Percentiles rank a stretch among this genome's conserved stretches.
These are phyloP conservation scores for Ceratobasidium sp. DNA, from an alignment of 1,284 basidiomycete genomes.

Conservation along the genomic window DNA sequence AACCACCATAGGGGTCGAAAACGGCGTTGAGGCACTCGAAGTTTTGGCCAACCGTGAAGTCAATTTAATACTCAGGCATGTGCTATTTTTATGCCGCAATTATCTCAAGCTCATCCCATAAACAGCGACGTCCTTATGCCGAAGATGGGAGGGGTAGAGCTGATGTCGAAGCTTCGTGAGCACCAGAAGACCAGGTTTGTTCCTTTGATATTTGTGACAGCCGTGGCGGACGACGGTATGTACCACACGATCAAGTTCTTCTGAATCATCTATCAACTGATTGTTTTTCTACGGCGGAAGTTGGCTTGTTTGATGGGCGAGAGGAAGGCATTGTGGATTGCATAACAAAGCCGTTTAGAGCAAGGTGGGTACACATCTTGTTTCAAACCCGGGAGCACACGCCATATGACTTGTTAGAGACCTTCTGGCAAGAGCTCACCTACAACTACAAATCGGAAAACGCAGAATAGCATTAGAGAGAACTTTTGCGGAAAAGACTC, in stretches of 20 bases:
- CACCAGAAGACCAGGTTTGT: conserved; percentile 40
- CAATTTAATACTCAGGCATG: conserved; percentile 22
- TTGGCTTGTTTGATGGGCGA: neutral
- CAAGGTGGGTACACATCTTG: conserved; percentile 33
- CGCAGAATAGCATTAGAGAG: conserved; percentile 46
- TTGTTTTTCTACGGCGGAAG: no score
- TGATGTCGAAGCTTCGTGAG: neutral
- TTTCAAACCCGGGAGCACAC: neutral
- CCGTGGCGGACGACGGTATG: conserved; percentile 24
- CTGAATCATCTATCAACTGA: no score
- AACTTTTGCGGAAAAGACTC: conserved; percentile 49
- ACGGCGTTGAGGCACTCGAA: conserved; percentile 23
- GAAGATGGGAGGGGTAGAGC: conserved; percentile 5
- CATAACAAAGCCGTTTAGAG: conserved; percentile 48
- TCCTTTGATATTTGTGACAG: conserved; percentile 49
- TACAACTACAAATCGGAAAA: conserved; percentile 48
- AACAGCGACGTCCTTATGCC: conserved; percentile 33
- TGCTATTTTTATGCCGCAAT: neutral
- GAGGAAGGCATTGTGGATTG: conserved; percentile 50
- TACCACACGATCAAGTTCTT: conserved; percentile 43
- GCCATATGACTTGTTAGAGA: conserved; percentile 44
- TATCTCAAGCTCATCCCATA: neutral
- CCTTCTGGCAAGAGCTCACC: conserved; percentile 52
- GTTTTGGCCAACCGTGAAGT: neutral
- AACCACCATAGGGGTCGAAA: conserved; percentile 2